These are phyloP conservation scores for Magnolia kwangsiensis DNA, from an alignment of 164 flowering plant species.

Conservation along the genomic window DNA sequence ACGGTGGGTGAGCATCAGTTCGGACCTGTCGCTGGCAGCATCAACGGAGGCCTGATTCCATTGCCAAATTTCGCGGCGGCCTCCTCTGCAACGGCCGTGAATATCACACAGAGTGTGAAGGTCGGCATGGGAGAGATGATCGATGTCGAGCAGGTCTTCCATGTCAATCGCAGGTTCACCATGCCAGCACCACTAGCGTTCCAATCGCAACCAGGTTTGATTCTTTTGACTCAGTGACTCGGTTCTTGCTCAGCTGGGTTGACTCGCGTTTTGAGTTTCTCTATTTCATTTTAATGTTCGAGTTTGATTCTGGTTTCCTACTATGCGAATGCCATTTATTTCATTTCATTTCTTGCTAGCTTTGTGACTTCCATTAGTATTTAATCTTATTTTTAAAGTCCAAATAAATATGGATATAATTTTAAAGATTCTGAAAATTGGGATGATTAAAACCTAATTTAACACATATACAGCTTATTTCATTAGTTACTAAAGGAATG, in stretches of 20 bases:
- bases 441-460: too few species aligned
- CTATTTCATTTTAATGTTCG: too few species aligned
- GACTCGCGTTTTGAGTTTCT: background rate
- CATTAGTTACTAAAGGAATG: too few species aligned
- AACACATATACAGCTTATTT: too few species aligned
- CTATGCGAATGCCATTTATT: background rate
- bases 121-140: constrained; percentile 5
- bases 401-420: background rate
- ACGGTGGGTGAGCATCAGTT: background rate
- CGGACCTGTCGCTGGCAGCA: background rate
- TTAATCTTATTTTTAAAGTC: background rate
- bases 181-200: background rate
- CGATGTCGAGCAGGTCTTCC: constrained; percentile 4
- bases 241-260: background rate
- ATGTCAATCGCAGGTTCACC: constrained; percentile 5
- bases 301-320: background rate
- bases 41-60: background rate
- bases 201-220: background rate
- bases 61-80: background rate
- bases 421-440: background rate
- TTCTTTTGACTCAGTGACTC: background rate
- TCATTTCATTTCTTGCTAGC: background rate
- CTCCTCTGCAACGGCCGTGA: background rate
- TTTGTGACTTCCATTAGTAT: background rate
- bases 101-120: background rate